Conservation (phyloP, 2,329 filamentous ascomycete genomes). For the Aschersonia sp. region DNA sequence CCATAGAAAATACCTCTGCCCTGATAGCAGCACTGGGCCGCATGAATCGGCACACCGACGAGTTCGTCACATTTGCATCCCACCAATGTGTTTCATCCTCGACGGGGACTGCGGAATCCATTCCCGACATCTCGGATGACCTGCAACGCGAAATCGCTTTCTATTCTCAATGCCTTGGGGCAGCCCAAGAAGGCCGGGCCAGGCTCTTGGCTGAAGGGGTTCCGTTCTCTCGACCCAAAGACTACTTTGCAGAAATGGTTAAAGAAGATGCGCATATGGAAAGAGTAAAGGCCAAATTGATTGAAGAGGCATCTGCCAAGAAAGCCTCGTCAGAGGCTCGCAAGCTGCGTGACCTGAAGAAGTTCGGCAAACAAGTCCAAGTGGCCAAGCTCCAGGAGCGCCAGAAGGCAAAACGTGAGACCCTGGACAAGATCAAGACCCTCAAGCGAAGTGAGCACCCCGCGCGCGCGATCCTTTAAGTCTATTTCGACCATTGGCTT, state of each 20-base stretch:
- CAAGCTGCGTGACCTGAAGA: slow-evolving; percentile 89
- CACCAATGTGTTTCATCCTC: slow-evolving; percentile 64
- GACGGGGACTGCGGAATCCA: slow-evolving; percentile 47
- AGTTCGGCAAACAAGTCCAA: slow-evolving; percentile 98
- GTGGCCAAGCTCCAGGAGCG: slow-evolving; percentile 91
- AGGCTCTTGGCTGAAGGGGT: slow-evolving; percentile 69
- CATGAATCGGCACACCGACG: slow-evolving; percentile 51
- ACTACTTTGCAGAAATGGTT: slow-evolving; percentile 99
- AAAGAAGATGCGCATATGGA: slow-evolving; percentile 98
- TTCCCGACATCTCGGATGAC: slow-evolving; percentile 80
- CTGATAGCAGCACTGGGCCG: slow-evolving; percentile 69
- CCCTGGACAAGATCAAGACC: slow-evolving; percentile 85
- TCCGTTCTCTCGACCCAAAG: slow-evolving; percentile 73
- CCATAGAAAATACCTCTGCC: slow-evolving; percentile 91
- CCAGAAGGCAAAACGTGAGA: slow-evolving; percentile 81
- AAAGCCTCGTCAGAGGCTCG: slow-evolving; percentile 85
- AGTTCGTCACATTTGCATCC: slow-evolving; percentile 62
- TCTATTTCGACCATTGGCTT: background rate
- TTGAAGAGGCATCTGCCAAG: slow-evolving; percentile 83
- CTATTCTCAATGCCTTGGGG: slow-evolving; percentile 76
- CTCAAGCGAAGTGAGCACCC: slow-evolving; percentile 77
- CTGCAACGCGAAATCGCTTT: slow-evolving; percentile 84
- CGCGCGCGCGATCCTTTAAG: slow-evolving; percentile 4
- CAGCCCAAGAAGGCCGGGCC: slow-evolving; percentile 58
- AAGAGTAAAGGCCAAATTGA: slow-evolving; percentile 82